Evolutionary conservation across 2,329 filamentous ascomycete species (phyloP), one percentile per base, ranked within the genome.

Genomic region (Bisporella sp.): DNA sequence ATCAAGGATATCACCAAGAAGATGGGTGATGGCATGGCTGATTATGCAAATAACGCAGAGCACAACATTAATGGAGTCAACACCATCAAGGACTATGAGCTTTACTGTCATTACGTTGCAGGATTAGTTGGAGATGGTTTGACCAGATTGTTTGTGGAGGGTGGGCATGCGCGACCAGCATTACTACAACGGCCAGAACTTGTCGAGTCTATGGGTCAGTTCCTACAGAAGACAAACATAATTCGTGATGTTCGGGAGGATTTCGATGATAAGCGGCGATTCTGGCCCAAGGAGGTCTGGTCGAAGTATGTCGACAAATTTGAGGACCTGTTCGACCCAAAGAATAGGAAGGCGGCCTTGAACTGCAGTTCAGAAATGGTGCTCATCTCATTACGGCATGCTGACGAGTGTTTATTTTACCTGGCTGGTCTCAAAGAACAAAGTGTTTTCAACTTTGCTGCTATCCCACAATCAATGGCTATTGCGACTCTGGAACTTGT

Each of bases 11-110:
- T 97, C 65, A 89, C 90, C 32, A 75, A 84, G 64, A 87, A 89
- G 72, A 99, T 99, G 93, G 92, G 91, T 57, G 91, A 97, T 64
- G 93, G 93, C 59, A 99, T 99, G 93, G 93, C 93, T 31, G 92
- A 99, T 71, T 99, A 95, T 67, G 87, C 81, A 40, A 76, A 87
- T 59, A 93, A 95, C 62, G 84, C 88, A 11, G 88, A 93, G 61
- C 79, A 87, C 69, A 89, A 90, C 61, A 73, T 79, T 57, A 82
- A 89, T 53, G 89, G 89, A 45, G 85, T 97, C 52, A 78, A 89
- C 64, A 92, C 87, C 0, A 72, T 95, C 60, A 78, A 85, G 47
- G 91, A 97, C 61, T 99, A 97, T 69, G 91, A 99, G 72, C 74
- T 91, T 49, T 99, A 99, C 75, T 99, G 93, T 72, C 90, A 95